A percentile compares a stretch with the other conserved stretches of the same genome.
Evolutionary conservation across 228 moss, liverwort and hornwort genomes (phyloP).

Genomic region (Sphagnum magellanicum): DNA sequence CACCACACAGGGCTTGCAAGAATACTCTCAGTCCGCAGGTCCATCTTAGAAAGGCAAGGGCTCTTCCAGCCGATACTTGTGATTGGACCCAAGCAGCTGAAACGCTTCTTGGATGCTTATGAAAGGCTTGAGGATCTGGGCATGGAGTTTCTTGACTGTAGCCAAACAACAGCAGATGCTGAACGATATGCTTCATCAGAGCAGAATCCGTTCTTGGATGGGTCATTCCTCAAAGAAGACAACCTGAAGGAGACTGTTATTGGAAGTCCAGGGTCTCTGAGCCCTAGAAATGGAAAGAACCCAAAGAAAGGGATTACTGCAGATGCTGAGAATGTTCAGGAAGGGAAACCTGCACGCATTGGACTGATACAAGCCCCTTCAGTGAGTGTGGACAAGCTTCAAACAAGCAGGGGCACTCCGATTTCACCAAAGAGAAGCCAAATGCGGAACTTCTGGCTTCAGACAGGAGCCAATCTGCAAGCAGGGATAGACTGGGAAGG

Average conservation of each 20-base stretch:
- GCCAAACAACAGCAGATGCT: constrained; percentile 80
- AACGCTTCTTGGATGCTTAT: constrained; percentile 90
- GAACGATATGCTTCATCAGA: constrained; percentile 61
- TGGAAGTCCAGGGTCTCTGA: constrained; percentile 9
- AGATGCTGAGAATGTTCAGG: constrained; percentile 7
- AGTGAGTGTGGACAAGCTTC: constrained; percentile 5
- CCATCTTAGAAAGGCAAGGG: constrained; percentile 54
- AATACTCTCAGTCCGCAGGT: constrained; percentile 72
- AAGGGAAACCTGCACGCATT: constrained; percentile 15
- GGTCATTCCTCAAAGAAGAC: background rate
- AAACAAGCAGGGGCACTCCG: constrained; percentile 1
- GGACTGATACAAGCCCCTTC: constrained; percentile 46
- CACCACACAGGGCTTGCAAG: constrained; percentile 97
- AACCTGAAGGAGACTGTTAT: background rate
- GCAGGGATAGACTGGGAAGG: constrained; percentile 83
- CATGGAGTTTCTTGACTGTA: constrained; percentile 91
- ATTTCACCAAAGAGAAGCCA: constrained; percentile 35
- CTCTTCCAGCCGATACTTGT: constrained; percentile 56
- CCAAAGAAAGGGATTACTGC: constrained; percentile 8
- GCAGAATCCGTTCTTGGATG: constrained; percentile 14
- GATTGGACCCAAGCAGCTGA: constrained; percentile 90
- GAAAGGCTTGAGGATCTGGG: constrained; percentile 83
- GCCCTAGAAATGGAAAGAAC: constrained; percentile 15
- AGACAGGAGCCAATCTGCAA: constrained; percentile 70
- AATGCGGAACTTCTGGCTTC: constrained; percentile 83